Percentiles rank a stretch among this genome's conserved stretches.
Conservation (phyloP, 495 filamentous ascomycete genomes). For the Hypoxylon fragiforme region DNA sequence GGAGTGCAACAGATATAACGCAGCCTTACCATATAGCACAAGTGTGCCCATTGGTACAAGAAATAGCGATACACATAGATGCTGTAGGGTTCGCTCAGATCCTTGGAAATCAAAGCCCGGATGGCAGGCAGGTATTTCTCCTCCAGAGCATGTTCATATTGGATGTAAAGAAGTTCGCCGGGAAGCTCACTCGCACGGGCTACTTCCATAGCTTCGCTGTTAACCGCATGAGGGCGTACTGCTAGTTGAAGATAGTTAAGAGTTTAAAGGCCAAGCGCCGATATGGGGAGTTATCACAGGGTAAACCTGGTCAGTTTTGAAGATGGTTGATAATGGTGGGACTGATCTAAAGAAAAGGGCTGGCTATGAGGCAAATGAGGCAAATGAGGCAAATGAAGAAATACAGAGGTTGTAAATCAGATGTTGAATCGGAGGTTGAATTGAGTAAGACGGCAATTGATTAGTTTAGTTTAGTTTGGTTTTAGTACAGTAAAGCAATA, state of each 20-base stretch:
- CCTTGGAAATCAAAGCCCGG: conserved; percentile 90
- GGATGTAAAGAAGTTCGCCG: conserved; percentile 72
- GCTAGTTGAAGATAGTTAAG: neutral
- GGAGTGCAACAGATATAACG: neutral
- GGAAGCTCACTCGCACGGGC: conserved; percentile 40
- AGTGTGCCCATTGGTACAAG: conserved; percentile 94
- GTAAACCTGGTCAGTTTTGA: neutral
- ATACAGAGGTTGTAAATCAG: no score
- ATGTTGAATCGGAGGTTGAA: no score
- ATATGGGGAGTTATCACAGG: neutral
- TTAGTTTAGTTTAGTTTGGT: conserved; percentile 3
- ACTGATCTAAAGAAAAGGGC: no score
- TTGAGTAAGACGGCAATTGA: conserved; percentile 21
- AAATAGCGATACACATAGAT: conserved; percentile 99
- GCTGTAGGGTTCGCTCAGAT: conserved; percentile 97
- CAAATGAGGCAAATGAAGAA: no score
- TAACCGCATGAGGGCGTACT: conserved; percentile 2
- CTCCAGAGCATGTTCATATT: conserved; percentile 80
- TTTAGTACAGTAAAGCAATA: conserved; percentile 27
- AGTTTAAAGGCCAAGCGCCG: neutral
- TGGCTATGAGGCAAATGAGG: no score
- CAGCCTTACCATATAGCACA: conserved; percentile 81
- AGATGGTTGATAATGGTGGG: neutral
- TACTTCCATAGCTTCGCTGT: conserved; percentile 28
- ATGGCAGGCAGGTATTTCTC: conserved; percentile 82